phyloP scores from a whole-genome alignment of 176 grass and related monocot species.

The Juncus inflexus region DNA sequence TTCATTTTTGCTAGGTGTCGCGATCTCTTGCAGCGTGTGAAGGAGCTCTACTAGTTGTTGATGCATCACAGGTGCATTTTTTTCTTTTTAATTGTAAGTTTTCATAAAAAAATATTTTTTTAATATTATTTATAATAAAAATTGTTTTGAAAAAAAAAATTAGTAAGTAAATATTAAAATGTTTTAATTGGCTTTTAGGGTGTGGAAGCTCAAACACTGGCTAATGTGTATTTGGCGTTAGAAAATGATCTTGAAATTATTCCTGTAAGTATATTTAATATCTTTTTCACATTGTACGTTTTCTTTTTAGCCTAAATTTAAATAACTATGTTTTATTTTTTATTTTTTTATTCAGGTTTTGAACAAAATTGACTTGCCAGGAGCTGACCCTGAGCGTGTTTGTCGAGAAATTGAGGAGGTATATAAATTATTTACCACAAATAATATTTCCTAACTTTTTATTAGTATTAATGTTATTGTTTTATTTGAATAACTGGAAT shows the following conservation, averaged over 20 bases:
- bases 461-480: neutral
- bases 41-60: constrained; percentile 91
- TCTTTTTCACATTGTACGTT: constrained; percentile 7
- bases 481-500: constrained; percentile 9
- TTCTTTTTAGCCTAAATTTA: too few relatives aligned
- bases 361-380: constrained; percentile 99
- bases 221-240: constrained; percentile 94
- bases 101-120: constrained; percentile 19
- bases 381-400: constrained; percentile 86
- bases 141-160: neutral
- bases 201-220: constrained; percentile 95
- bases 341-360: constrained; percentile 54
- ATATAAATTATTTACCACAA: constrained; percentile 13
- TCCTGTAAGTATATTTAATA: constrained; percentile 50
- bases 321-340: neutral
- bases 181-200: constrained; percentile 56
- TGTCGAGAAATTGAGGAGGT: constrained; percentile 94
- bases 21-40: constrained; percentile 98
- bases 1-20: constrained; percentile 61
- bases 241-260: constrained; percentile 95
- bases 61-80: constrained; percentile 97
- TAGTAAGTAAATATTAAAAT: constrained; percentile 17
- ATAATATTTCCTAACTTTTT: constrained; percentile 14
- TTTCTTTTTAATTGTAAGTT: constrained; percentile 62
- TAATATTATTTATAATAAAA: constrained; percentile 1